phyloP scores from a whole-genome alignment of 768 basidiomycete species.

The Sutorius australiensis region DNA sequence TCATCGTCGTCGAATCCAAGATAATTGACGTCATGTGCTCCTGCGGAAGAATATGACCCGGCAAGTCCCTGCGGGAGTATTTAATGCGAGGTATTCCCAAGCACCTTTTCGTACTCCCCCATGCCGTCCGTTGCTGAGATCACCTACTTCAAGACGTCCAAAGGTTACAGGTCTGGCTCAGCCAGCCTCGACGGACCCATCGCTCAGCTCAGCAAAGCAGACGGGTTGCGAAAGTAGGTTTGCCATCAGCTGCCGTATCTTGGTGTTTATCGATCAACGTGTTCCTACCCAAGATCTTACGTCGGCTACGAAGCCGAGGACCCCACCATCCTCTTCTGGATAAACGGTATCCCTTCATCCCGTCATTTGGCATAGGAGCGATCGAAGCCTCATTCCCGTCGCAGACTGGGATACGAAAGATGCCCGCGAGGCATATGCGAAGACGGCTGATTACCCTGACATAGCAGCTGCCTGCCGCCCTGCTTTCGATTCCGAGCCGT shows the following conservation, averaged over 20 bases:
- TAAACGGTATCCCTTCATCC: constrained; percentile 13
- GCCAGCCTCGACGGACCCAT: constrained; percentile 13
- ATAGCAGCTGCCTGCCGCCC: constrained; percentile 2
- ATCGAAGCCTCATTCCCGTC: constrained; percentile 4
- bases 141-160: constrained; percentile 22
- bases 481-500: constrained; percentile 19
- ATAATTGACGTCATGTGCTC: constrained; percentile 3
- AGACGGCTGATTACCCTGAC: constrained; percentile 6
- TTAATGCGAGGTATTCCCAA: background rate
- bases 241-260: background rate
- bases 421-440: constrained; percentile 11
- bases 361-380: background rate
- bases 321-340: constrained; percentile 23
- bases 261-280: constrained; percentile 5
- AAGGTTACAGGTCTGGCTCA: constrained; percentile 17
- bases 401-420: constrained; percentile 28
- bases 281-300: constrained; percentile 22
- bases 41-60: constrained; percentile 2
- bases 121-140: constrained; percentile 28
- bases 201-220: constrained; percentile 5
- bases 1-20: background rate
- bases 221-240: constrained; percentile 22
- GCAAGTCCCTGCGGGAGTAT: constrained; percentile 6
- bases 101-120: background rate
- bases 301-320: constrained; percentile 30